Percentiles rank a stretch among this genome's conserved stretches.
These are phyloP conservation scores for Pythium vanterpoolii DNA, from an alignment of 352 stramenopile genomes.

Conservation along the genomic window DNA sequence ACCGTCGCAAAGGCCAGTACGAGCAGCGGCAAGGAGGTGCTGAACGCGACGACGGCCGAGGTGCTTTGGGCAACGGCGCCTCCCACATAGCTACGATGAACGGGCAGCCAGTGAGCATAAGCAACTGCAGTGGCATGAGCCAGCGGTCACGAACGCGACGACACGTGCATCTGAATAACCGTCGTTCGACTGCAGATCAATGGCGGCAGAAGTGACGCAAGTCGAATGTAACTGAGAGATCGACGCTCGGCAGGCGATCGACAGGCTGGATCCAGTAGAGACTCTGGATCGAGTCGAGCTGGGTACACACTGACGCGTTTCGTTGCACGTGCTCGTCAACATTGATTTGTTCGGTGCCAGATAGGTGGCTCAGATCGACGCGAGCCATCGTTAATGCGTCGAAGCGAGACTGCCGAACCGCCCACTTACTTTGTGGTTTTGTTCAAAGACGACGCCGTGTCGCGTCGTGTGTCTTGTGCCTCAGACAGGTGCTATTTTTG, in stretches of 20 bases:
- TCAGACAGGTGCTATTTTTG: too few relatives aligned
- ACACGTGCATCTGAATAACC: conserved; percentile 2
- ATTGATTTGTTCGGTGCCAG: too few relatives aligned
- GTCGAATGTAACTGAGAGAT: conserved; percentile 5
- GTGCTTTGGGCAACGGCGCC: background rate
- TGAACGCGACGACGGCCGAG: background rate
- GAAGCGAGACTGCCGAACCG: too few relatives aligned
- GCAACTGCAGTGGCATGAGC: background rate
- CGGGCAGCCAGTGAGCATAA: conserved; percentile 1
- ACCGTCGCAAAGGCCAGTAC: conserved; percentile 2
- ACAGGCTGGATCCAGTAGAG: conserved; percentile 16
- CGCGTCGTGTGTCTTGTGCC: too few relatives aligned
- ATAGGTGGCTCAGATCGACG: too few relatives aligned
- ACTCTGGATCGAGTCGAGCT: too few relatives aligned
- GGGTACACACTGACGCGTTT: too few relatives aligned
- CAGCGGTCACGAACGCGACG: conserved; percentile 5
- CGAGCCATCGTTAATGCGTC: too few relatives aligned
- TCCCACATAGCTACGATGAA: background rate
- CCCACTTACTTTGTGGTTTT: too few relatives aligned
- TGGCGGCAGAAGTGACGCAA: background rate
- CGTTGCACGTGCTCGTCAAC: too few relatives aligned
- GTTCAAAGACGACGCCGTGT: too few relatives aligned
- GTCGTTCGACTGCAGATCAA: background rate
- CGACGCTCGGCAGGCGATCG: background rate
- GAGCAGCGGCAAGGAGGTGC: conserved; percentile 1